Evolutionary conservation across 305 asterid species (phyloP).

Genomic region (Euphrasia arctica): DNA sequence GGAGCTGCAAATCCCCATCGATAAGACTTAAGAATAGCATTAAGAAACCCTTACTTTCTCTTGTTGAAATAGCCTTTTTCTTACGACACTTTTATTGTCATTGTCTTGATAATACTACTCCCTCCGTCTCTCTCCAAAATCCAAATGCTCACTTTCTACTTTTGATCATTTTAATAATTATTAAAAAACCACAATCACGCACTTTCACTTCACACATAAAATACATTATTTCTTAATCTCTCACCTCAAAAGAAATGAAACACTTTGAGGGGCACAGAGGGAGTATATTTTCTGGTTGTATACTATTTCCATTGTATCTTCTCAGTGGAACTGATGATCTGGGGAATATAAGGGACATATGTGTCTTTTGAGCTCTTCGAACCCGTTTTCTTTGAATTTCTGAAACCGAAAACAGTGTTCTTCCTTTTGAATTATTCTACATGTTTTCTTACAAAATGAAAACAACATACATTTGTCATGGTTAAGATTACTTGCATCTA

Average conservation of each 20-base stretch:
- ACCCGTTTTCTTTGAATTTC: background rate
- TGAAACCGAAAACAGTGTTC: background rate
- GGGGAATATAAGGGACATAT: background rate
- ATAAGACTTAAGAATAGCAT: background rate
- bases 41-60: conserved; percentile 1
- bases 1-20: background rate
- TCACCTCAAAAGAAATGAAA: no score
- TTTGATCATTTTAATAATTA: no score
- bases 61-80: conserved; percentile 1
- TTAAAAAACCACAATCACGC: no score
- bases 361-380: background rate
- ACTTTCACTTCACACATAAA: no score
- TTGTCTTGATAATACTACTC: background rate
- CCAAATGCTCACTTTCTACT: no score
- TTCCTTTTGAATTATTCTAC: background rate
- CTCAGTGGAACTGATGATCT: background rate
- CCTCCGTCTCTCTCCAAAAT: no score
- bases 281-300: background rate
- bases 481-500: background rate
- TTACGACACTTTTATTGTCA: background rate
- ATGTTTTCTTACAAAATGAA: background rate
- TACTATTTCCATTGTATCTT: background rate
- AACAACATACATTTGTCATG: background rate
- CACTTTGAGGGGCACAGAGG: no score
- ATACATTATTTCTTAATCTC: no score